Evolutionary conservation across 164 flowering plant genomes (phyloP).

Genomic region (Magnolia officinalis): DNA sequence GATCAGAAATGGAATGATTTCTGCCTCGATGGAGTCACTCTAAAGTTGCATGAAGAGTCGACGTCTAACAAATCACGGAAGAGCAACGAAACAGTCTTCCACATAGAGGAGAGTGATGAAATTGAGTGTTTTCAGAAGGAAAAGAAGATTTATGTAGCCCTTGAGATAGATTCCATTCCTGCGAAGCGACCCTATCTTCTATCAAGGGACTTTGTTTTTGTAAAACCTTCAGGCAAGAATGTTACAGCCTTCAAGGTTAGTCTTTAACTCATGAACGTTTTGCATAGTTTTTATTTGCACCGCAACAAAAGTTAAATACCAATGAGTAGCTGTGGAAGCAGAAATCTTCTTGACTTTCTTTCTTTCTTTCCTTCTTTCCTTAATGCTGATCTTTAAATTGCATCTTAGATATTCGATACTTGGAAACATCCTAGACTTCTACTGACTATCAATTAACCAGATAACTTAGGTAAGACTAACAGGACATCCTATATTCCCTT

Average conservation of each 20-base stretch:
- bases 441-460: no score
- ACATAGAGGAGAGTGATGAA: neutral
- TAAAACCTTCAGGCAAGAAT: conserved; percentile 19
- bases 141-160: conserved; percentile 23
- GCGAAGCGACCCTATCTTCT: conserved; percentile 40
- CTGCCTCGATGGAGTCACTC: conserved; percentile 18
- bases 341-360: neutral
- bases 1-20: conserved; percentile 41
- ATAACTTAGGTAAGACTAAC: no score
- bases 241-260: conserved; percentile 30
- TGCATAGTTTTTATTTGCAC: no score
- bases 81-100: neutral
- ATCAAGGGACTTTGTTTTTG: conserved; percentile 38
- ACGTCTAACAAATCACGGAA: conserved; percentile 5
- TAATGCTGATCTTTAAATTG: neutral
- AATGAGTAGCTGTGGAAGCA: neutral
- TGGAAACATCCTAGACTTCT: no score
- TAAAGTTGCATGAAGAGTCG: conserved; percentile 25
- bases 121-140: conserved; percentile 6
- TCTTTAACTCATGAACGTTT: neutral
- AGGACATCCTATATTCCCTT: no score
- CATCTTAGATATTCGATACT: neutral
- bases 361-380: neutral
- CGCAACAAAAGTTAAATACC: no score
- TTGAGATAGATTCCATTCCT: conserved; percentile 30